phyloP scores from a whole-genome alignment of 345 rosid genomes.

The Kernera saxatilis region DNA sequence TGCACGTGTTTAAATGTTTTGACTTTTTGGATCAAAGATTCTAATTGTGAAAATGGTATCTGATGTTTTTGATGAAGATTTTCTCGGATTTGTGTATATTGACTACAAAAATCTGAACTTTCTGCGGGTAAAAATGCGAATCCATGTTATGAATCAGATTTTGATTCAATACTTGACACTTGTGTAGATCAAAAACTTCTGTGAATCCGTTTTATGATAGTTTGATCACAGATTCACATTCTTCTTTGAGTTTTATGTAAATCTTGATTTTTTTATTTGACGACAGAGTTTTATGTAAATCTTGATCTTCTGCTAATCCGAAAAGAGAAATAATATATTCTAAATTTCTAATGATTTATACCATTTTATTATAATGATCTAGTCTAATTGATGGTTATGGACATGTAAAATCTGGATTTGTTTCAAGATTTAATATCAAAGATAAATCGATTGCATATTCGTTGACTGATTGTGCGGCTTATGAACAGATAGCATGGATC shows the following conservation, averaged over 20 bases:
- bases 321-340: too few relatives aligned
- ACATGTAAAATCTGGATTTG: neutral
- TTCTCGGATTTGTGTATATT: neutral
- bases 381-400: neutral
- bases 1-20: neutral
- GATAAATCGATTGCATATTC: neutral
- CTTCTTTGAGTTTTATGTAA: neutral
- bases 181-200: neutral
- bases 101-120: neutral
- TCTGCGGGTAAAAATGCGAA: neutral
- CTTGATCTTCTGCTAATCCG: neutral
- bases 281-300: neutral
- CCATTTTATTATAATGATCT: neutral
- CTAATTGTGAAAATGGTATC: neutral
- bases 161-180: neutral
- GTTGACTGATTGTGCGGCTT: neutral
- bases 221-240: neutral
- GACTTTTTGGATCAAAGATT: conserved; percentile 11
- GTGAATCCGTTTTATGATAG: neutral
- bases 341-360: too few relatives aligned
- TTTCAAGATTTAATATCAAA: neutral
- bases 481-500: conserved; percentile 58
- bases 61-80: neutral
- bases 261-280: too few relatives aligned
- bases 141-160: neutral